These are phyloP conservation scores for Eucalyptus brandiana DNA, from an alignment of 345 rosid genomes.

Conservation along the genomic window DNA sequence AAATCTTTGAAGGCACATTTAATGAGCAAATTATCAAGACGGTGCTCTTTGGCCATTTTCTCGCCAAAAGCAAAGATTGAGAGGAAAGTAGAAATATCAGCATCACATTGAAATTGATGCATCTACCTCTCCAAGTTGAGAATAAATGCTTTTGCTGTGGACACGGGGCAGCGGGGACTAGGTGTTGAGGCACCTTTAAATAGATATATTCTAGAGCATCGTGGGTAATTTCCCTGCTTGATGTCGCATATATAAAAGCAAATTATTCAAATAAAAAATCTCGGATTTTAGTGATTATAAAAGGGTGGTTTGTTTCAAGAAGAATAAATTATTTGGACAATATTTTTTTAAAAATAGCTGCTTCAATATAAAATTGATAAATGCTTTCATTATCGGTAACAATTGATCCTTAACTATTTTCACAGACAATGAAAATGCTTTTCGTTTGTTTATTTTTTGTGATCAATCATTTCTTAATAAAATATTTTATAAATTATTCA, in stretches of 20 bases:
- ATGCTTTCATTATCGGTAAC: fast-evolving
- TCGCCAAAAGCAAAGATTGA: not conserved
- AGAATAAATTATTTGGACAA: not conserved
- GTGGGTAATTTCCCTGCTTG: not conserved
- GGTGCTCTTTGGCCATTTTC: not conserved
- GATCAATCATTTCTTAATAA: too few relatives aligned
- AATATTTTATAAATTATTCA: not conserved
- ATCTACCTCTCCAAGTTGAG: not conserved
- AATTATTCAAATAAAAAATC: not conserved
- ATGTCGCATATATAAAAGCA: not conserved
- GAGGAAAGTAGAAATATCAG: not conserved
- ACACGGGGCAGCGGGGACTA: not conserved
- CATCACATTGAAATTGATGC: not conserved
- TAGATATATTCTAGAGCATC: not conserved
- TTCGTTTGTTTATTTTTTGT: fast-evolving
- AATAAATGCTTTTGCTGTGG: not conserved
- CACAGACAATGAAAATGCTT: fast-evolving
- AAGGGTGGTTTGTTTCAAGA: fast-evolving
- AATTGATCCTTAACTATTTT: not conserved
- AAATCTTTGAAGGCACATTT: not conserved
- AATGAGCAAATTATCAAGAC: not conserved
- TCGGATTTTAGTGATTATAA: not conserved
- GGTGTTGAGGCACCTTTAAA: not conserved
- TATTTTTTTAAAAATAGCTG: fast-evolving
- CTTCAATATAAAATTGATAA: not conserved